These are phyloP conservation scores for Coemansia sp. DNA, from an alignment of 192 early-diverging fungal genomes.

Conservation along the genomic window DNA sequence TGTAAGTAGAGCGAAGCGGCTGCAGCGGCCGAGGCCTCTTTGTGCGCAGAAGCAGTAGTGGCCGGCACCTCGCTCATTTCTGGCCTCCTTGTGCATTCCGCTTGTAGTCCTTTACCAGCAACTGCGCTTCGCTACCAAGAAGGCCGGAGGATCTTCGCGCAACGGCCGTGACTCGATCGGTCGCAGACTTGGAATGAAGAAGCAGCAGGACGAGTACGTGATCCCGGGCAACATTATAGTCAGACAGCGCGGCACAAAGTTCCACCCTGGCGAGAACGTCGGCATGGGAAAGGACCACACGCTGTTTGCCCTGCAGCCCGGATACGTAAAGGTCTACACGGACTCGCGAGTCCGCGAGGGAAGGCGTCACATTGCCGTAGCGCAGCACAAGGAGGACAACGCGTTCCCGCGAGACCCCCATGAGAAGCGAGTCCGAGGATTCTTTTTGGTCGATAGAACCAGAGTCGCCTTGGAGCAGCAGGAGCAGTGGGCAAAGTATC, in stretches of 20 bases:
- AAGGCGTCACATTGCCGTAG: constrained; percentile 70
- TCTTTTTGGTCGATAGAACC: constrained; percentile 64
- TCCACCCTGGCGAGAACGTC: constrained; percentile 81
- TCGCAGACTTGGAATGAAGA: constrained; percentile 79
- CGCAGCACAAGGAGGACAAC: constrained; percentile 61
- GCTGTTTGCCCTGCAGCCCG: constrained; percentile 69
- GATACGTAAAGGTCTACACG: constrained; percentile 76
- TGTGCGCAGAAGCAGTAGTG: too few species aligned
- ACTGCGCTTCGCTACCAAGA: constrained; percentile 78
- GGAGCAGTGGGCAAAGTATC: constrained; percentile 41
- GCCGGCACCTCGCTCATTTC: too few species aligned
- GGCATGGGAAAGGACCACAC: constrained; percentile 82
- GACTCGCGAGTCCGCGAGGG: constrained; percentile 64
- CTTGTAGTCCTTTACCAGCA: constrained; percentile 48
- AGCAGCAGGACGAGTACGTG: constrained; percentile 66
- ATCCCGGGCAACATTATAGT: constrained; percentile 80
- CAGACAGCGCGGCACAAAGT: constrained; percentile 78
- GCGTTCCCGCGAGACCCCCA: constrained; percentile 63
- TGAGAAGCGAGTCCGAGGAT: constrained; percentile 69
- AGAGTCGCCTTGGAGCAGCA: constrained; percentile 27
- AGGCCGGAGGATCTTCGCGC: constrained; percentile 75
- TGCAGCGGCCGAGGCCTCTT: too few species aligned
- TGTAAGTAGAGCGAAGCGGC: neutral
- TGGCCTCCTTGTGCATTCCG: neutral
- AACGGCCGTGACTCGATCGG: constrained; percentile 81